phyloP scores from a whole-genome alignment of 495 filamentous ascomycete species.

The Oleoguttula mirabilis region DNA sequence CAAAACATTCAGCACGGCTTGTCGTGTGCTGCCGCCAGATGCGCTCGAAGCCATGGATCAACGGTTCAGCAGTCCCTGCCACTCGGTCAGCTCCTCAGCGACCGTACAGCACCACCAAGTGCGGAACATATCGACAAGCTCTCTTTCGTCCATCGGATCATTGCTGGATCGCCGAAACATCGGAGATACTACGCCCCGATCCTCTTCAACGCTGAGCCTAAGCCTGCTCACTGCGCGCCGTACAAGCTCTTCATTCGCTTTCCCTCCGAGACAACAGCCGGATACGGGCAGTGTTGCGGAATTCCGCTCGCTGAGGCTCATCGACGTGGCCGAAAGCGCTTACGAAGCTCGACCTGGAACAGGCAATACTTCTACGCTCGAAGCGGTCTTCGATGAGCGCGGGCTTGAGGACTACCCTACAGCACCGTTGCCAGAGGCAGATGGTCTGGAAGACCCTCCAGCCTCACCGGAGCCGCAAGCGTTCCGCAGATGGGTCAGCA shows the following conservation, averaged over 20 bases:
- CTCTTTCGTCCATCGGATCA: not conserved
- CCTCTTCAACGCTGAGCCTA: not conserved
- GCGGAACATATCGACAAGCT: not conserved
- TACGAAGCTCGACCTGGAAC: not conserved
- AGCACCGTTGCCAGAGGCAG: not conserved
- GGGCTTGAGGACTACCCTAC: not conserved
- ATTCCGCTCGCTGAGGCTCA: not conserved
- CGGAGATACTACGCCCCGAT: not conserved
- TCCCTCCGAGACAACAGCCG: not conserved
- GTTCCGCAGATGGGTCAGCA: conserved; percentile 46
- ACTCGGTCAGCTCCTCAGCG: not conserved
- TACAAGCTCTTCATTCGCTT: not conserved
- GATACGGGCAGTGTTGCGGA: not conserved
- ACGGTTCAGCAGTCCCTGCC: no score
- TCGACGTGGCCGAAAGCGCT: not conserved
- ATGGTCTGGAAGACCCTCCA: not conserved
- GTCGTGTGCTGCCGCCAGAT: no score
- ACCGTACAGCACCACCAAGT: not conserved
- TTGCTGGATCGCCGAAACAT: not conserved
- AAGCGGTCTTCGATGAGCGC: no score
- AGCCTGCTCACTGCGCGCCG: not conserved
- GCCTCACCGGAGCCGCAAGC: conserved; percentile 11
- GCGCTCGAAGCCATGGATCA: no score
- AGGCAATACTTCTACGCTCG: not conserved
- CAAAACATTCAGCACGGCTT: no score